phyloP scores from a whole-genome alignment of 352 stramenopile species.

The Phytophthora megakarya region DNA sequence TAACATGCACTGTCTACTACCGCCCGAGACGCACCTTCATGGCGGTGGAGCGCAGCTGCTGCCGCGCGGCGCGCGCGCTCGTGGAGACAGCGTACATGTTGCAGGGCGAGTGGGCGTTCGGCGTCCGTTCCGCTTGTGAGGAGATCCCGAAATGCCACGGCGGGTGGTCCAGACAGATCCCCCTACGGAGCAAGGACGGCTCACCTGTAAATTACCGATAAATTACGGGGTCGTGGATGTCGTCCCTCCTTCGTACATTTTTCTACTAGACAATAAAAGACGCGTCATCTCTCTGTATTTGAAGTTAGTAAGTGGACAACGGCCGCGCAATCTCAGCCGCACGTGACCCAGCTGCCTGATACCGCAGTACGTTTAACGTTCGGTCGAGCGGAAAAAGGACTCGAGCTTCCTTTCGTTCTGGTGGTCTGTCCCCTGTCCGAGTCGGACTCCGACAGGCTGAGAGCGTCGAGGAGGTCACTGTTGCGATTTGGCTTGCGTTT shows the following conservation, averaged over 20 bases:
- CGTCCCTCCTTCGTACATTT: constrained; percentile 7
- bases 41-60: constrained; percentile 71
- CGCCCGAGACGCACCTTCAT: constrained; percentile 47
- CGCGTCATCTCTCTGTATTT: constrained; percentile 25
- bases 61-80: constrained; percentile 60
- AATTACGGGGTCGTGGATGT: constrained; percentile 30
- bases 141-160: constrained; percentile 79
- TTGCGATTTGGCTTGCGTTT: constrained; percentile 15
- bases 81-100: constrained; percentile 67
- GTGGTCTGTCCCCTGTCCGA: constrained; percentile 24
- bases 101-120: constrained; percentile 16
- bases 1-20: constrained; percentile 18
- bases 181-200: constrained; percentile 7
- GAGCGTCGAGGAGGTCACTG: neutral
- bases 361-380: constrained; percentile 14
- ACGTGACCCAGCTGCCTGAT: constrained; percentile 15
- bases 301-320: neutral
- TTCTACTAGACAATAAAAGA: too few species aligned
- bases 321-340: constrained; percentile 33
- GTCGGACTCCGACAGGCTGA: too few species aligned
- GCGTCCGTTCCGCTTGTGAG: constrained; percentile 46
- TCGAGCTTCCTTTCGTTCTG: constrained; percentile 32
- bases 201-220: constrained; percentile 36
- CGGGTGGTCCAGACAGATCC: constrained; percentile 31
- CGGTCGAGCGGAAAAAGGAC: constrained; percentile 9